Evolutionary conservation across 371 early-diverging fungal species (phyloP), one percentile per base, ranked within the genome.

Genomic region (Phascolomyces articulosus): DNA sequence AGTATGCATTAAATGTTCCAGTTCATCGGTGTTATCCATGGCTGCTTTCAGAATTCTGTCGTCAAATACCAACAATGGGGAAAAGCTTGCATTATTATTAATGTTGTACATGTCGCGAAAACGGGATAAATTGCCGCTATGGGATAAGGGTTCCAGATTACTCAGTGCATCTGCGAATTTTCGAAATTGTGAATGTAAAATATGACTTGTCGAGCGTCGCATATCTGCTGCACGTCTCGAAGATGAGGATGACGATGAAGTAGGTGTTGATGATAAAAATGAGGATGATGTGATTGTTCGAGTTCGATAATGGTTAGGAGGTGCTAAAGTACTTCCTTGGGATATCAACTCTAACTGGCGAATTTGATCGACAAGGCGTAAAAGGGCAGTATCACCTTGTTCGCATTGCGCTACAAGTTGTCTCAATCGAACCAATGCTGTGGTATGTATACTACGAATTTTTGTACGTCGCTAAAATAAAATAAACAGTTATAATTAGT

Each of bases 51-150:
- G 51, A 11, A 51, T 51, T 10, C 51, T 21, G 15, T 51, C 51
- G 24, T 51, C 51, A 51, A 51, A 51, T n/a, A 20, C 15, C 51
- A 51, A 9, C 58, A 18, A 18, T 63, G 21, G 2, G 20, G 40
- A n/a, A n/a, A n/a, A n/a, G n/a, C n/a, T 2, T 60, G 44, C 8
- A 69, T 57, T 2, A 67, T 60, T 34, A 11, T 73, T 66, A 13
- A 71, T 51, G 55, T 71, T 76, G 65, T 79, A 82, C 83, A 82
- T 78, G 23, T 74, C 78, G 44, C 71, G 64, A 2, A 82, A 66
- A 23, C 70, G 68, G 9, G 67, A 47, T n/a, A 79, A 29, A 44
- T 76, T 79, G 3, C 41, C 53, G 13, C 56, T 51, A 47, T 82
- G 71, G 18, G 71, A 66, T 11, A 70, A 60, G 11, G 78, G 75